Conservation (phyloP, 176 grass and related monocot species). For the Saccharum officinarum region DNA sequence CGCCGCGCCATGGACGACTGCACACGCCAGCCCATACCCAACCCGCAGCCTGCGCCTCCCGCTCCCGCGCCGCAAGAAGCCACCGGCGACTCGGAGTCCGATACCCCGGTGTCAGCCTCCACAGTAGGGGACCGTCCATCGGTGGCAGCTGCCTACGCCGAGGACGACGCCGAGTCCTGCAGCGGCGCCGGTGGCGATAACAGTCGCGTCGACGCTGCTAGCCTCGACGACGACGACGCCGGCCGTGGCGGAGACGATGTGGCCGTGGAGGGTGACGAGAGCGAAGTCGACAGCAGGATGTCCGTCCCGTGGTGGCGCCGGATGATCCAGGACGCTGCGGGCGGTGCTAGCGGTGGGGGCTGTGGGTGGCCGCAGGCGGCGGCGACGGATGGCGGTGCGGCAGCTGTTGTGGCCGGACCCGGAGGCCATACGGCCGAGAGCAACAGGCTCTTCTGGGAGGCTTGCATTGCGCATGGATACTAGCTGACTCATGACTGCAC, state of each 20-base stretch:
- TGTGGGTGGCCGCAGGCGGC: neutral
- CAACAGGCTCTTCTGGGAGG: slow-evolving; percentile 46
- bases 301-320: slow-evolving; percentile 11
- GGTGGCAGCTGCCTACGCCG: neutral
- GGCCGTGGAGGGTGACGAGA: neutral
- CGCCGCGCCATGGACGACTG: neutral
- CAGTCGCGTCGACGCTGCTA: neutral
- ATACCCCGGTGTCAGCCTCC: neutral
- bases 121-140: neutral
- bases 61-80: neutral
- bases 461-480: slow-evolving; percentile 40
- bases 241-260: neutral
- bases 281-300: slow-evolving; percentile 1
- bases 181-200: neutral
- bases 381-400: neutral
- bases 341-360: neutral
- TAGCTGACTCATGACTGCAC: neutral
- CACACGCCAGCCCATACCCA: neutral
- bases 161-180: slow-evolving; percentile 34
- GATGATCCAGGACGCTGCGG: neutral
- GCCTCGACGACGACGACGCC: neutral
- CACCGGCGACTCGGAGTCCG: slow-evolving; percentile 31
- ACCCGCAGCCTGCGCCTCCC: neutral
- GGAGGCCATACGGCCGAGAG: neutral
- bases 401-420: neutral